A percentile compares a stretch with the other conserved stretches of the same genome.
Evolutionary conservation across 2,329 filamentous ascomycete species (phyloP).

Genomic region (Paracoccidioides brasiliensis): DNA sequence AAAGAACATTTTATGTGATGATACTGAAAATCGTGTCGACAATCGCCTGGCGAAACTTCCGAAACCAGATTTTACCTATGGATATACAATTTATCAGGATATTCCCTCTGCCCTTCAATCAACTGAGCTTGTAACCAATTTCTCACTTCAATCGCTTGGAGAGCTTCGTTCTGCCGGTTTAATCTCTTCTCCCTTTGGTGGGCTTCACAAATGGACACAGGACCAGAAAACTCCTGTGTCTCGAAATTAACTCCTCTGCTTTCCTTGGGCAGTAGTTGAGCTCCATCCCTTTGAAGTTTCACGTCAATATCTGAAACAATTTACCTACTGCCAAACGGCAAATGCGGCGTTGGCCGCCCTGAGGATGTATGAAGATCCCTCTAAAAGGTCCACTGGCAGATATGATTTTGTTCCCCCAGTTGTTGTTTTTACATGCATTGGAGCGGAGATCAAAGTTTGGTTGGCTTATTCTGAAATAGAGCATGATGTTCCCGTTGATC

Average conservation of each 20-base stretch:
- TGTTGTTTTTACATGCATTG: neutral
- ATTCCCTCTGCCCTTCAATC: neutral
- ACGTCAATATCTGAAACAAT: neutral
- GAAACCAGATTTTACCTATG: neutral
- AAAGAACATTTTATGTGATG: neutral
- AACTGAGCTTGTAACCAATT: neutral
- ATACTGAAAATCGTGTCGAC: neutral
- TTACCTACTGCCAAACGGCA: neutral
- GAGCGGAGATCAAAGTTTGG: neutral
- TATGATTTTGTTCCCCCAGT: neutral
- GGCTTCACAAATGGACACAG: neutral
- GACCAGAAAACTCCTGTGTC: neutral
- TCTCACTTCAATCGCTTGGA: neutral
- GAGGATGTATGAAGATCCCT: neutral
- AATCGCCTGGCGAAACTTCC: neutral
- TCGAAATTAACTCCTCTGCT: neutral
- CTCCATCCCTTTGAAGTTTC: neutral
- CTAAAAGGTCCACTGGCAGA: neutral
- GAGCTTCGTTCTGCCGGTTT: neutral
- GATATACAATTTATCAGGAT: neutral
- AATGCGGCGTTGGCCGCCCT: neutral
- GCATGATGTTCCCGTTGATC: neutral
- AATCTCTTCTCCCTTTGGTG: neutral
- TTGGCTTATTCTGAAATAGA: neutral
- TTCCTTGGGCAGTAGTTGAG: neutral